Conservation (phyloP, 2,329 filamentous ascomycete species). For the Epichloe coenophiala region DNA sequence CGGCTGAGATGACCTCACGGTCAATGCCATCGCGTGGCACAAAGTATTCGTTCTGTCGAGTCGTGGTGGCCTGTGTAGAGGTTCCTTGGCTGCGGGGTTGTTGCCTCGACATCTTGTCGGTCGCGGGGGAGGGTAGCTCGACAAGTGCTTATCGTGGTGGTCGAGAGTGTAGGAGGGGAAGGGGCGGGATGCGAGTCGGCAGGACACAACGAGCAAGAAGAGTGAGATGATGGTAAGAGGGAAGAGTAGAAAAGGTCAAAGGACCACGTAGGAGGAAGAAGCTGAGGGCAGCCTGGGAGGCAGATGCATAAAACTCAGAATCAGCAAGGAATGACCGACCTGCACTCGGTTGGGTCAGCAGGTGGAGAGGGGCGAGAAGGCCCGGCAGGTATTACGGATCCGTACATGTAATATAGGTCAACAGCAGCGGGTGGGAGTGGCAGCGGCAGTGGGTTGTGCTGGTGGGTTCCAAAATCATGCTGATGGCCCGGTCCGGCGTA, state of each 20-base stretch:
- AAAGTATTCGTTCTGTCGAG: conserved; percentile 65
- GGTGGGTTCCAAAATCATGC: neutral
- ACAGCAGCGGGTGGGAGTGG: no score
- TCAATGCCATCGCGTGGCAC: conserved; percentile 70
- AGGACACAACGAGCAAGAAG: conserved; percentile 7
- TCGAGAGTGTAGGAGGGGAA: conserved; percentile 2
- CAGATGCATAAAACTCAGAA: conserved; percentile 3
- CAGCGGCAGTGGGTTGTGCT: neutral
- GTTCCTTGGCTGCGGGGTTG: conserved; percentile 24
- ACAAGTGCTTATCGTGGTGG: conserved; percentile 3
- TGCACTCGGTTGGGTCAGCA: neutral
- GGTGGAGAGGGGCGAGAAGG: neutral
- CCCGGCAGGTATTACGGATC: neutral
- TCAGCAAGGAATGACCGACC: neutral
- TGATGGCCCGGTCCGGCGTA: neutral
- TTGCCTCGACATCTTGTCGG: conserved; percentile 22
- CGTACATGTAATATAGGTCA: no score
- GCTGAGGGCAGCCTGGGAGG: conserved; percentile 13
- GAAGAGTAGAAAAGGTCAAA: conserved; percentile 1
- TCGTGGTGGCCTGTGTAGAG: conserved; percentile 22
- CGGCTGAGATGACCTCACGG: conserved; percentile 70
- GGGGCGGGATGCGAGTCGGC: neutral
- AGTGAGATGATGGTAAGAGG: conserved; percentile 9
- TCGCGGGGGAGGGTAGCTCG: conserved; percentile 5
- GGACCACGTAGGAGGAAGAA: conserved; percentile 9